Conservation (phyloP, 805 yeast genomes). For the Wickerhamomyces kurtzmanii region DNA sequence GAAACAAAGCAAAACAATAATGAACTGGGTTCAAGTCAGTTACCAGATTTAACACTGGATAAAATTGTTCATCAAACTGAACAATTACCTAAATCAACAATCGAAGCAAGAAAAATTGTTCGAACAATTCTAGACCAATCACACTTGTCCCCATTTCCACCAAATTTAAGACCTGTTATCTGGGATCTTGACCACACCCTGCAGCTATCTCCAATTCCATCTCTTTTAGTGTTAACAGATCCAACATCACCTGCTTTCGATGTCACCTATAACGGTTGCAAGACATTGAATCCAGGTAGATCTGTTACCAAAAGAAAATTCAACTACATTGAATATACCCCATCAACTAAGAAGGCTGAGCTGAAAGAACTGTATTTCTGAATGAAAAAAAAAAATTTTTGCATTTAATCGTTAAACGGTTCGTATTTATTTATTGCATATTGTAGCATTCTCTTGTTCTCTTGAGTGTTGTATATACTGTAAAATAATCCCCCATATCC, state of each 20-base stretch:
- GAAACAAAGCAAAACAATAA: constrained; percentile 6
- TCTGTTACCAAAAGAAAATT: constrained; percentile 39
- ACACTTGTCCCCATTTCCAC: constrained; percentile 71
- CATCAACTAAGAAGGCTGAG: constrained; percentile 43
- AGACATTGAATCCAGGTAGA: constrained; percentile 62
- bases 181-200: constrained; percentile 65
- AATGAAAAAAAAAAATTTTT: too few species aligned
- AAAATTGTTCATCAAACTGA: constrained; percentile 21
- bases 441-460: too few species aligned
- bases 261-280: constrained; percentile 75
- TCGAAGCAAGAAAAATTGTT: constrained; percentile 60
- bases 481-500: too few species aligned
- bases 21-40: constrained; percentile 6
- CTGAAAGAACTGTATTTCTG: constrained; percentile 35
- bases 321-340: constrained; percentile 66
- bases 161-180: constrained; percentile 47
- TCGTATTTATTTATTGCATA: too few species aligned
- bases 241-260: constrained; percentile 62
- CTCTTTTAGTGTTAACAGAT: constrained; percentile 55
- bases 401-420: too few species aligned
- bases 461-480: too few species aligned
- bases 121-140: constrained; percentile 85
- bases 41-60: constrained; percentile 12
- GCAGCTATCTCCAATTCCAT: constrained; percentile 72
- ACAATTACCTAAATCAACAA: constrained; percentile 33